Evolutionary conservation across 768 basidiomycete species (phyloP), one percentile per base, ranked within the genome.

Genomic region (Sarcodon sp.): DNA sequence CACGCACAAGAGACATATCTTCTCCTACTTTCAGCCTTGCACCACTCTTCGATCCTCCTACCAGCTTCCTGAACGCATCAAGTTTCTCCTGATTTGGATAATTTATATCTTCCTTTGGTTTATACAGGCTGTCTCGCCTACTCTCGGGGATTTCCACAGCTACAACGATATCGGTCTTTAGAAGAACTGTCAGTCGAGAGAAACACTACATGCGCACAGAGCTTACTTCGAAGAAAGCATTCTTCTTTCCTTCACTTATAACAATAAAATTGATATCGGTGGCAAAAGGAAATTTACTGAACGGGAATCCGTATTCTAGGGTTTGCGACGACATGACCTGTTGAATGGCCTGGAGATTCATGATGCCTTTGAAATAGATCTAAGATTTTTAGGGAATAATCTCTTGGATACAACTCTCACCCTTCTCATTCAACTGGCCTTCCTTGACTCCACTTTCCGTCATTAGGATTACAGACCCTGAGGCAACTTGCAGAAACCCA

Each of bases 251-350:
- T 50, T 80, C 72, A 36, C 72, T 70, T 8, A 83, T 62, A 0
- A 84, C 62, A 15, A 90, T 53, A 50, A 80, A 76, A n/a, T 63
- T 69, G n/a, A 85, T 62, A 54, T 88, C 85, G 0, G 85, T 87
- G 15, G 78, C 69, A 55, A 91, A 89, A 7, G 70, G 61, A 60
- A 83, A 89, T 49, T 59, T 69, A 58, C 79, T 83, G 61, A 76
- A 90, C 1, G 87, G 88, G 57, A 88, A 91, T 33, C 71, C 60
- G 57, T 90, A 91, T 18, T 79, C 72, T 31, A 89, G 63, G 0
- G 75, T 80, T 55, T 91, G 87, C 6, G 65, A 61, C 41, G 65
- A 66, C 59, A 89, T 78, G 50, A 73, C 69, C 45, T 79, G 72
- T 55, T 87, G 85, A 13, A 80, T 60, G 1, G 79, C 71, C 35